Evolutionary conservation across 2,329 filamentous ascomycete genomes (phyloP).

Genomic region (Fusarium brachygibbosum): DNA sequence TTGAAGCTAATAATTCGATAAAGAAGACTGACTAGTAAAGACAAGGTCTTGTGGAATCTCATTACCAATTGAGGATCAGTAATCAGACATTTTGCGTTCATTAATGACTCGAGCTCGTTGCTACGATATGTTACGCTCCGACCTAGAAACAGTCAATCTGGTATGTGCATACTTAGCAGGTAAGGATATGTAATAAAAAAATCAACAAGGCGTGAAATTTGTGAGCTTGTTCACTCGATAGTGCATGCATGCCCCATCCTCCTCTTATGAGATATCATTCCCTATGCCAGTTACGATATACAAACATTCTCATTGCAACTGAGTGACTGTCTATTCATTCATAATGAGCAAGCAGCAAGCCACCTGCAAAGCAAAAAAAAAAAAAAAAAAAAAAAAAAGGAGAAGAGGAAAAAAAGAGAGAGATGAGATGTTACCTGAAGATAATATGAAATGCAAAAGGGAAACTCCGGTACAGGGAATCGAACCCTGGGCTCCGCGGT

Average conservation of each 20-base stretch:
- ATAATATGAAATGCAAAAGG: not conserved
- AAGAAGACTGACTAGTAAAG: not conserved
- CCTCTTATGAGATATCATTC: no score
- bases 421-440: not conserved
- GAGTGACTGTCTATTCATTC: no score
- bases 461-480: conserved; percentile 34
- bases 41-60: not conserved
- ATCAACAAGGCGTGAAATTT: not conserved
- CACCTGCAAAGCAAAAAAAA: no score
- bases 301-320: no score
- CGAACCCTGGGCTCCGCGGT: conserved; percentile 37
- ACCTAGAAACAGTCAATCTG: not conserved
- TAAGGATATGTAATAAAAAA: not conserved
- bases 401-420: not conserved
- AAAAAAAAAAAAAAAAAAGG: no score
- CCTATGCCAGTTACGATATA: no score
- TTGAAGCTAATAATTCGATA: not conserved
- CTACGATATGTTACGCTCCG: not conserved
- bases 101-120: not conserved
- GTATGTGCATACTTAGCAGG: not conserved
- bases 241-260: no score
- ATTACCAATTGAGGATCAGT: not conserved
- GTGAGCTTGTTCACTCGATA: not conserved
- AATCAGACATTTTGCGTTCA: not conserved
- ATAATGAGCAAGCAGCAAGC: no score